A percentile compares a stretch with the other conserved stretches of the same genome.
Conservation (phyloP, 345 rosid species). For the Noccaea bulbosa region DNA sequence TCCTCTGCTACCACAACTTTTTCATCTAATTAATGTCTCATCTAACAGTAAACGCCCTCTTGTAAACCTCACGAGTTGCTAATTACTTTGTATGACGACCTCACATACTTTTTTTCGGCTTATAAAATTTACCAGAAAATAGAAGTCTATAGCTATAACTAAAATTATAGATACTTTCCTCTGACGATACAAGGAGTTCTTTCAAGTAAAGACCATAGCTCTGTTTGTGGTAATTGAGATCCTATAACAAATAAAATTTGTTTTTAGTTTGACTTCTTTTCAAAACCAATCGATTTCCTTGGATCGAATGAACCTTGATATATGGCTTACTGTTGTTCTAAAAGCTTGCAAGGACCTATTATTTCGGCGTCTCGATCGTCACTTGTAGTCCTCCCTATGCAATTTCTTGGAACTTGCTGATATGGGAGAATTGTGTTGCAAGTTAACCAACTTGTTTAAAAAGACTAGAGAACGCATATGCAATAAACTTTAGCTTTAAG, state of each 20-base stretch:
- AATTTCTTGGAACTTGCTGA: slow-evolving; percentile 25
- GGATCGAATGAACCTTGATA: slow-evolving; percentile 21
- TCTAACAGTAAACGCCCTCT: not conserved
- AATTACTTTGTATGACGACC: not conserved
- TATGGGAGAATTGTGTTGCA: slow-evolving; percentile 15
- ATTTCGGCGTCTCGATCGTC: slow-evolving; percentile 26
- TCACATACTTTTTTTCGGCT: not conserved
- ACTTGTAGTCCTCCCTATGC: slow-evolving; percentile 9
- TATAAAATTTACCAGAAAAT: not conserved
- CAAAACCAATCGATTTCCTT: not conserved
- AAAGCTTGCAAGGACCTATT: slow-evolving; percentile 36
- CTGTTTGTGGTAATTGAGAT: not conserved
- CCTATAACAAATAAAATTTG: not conserved
- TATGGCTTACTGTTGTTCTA: slow-evolving; percentile 32
- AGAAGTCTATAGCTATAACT: not conserved
- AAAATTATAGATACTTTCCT: not conserved
- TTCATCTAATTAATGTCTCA: slow-evolving; percentile 2
- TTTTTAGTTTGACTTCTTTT: not conserved
- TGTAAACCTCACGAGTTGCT: slow-evolving; percentile 2
- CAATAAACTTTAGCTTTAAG: slow-evolving; percentile 8
- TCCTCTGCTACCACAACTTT: not conserved
- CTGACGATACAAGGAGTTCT: not conserved
- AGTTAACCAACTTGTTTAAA: not conserved
- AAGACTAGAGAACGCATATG: not conserved
- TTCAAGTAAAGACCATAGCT: no score